Conservation (phyloP, 352 stramenopile genomes). For the Phytophthora pinifolia region DNA sequence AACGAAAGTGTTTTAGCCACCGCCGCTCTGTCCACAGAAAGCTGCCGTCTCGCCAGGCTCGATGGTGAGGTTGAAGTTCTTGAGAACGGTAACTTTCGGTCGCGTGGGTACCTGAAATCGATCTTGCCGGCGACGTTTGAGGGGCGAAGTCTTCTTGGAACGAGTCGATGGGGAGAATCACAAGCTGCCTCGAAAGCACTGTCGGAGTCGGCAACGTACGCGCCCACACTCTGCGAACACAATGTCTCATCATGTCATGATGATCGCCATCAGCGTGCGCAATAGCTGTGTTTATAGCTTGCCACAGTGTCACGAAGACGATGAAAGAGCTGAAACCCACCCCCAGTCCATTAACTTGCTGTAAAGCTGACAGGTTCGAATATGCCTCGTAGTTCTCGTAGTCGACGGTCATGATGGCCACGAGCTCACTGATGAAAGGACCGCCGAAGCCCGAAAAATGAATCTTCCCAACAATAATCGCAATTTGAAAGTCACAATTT, state of each 20-base stretch:
- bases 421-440: constrained; percentile 28
- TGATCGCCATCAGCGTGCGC: constrained; percentile 48
- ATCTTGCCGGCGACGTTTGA: constrained; percentile 25
- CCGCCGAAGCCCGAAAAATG: constrained; percentile 21
- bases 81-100: constrained; percentile 29
- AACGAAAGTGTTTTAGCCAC: constrained; percentile 42
- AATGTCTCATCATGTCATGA: no score
- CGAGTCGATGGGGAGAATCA: constrained; percentile 24
- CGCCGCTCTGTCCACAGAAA: constrained; percentile 37
- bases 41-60: constrained; percentile 35
- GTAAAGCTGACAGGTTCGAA: constrained; percentile 29
- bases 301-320: constrained; percentile 43
- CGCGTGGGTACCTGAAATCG: constrained; percentile 39
- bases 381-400: constrained; percentile 33
- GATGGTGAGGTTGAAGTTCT: constrained; percentile 35
- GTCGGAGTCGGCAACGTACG: constrained; percentile 31
- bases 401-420: constrained; percentile 30
- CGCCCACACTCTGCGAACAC: constrained; percentile 31
- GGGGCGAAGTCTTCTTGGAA: constrained; percentile 21
- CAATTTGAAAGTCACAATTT: no score
- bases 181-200: constrained; percentile 21
- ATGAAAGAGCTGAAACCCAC: constrained; percentile 70
- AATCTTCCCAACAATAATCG: no score
- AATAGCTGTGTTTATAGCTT: constrained; percentile 45
- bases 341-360: constrained; percentile 37